Evolutionary conservation across 1,139 yeast genomes (phyloP).

Genomic region (Yamadazyma aaseri): DNA sequence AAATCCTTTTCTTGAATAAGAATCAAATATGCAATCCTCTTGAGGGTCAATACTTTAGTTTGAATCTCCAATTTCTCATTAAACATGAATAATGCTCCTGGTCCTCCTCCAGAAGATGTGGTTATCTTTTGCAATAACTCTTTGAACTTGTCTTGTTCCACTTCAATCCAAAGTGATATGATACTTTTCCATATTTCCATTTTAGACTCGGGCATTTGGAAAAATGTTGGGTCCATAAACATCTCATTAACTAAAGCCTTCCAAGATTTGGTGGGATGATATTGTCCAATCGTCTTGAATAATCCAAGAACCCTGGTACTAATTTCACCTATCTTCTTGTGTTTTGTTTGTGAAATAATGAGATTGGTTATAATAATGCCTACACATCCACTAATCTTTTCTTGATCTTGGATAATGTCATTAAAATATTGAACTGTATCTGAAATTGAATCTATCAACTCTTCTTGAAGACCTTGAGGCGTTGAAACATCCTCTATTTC

Average conservation of each 20-base stretch:
- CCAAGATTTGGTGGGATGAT: constrained; percentile 48
- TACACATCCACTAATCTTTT: constrained; percentile 44
- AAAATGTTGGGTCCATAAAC: constrained; percentile 49
- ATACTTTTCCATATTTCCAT: constrained; percentile 50
- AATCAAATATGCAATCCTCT: constrained; percentile 61
- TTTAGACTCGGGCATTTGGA: constrained; percentile 30
- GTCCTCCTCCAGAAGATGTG: constrained; percentile 46
- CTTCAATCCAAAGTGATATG: constrained; percentile 53
- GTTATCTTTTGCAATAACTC: constrained; percentile 56
- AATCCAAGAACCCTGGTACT: constrained; percentile 37
- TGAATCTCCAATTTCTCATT: constrained; percentile 65
- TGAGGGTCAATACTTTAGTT: constrained; percentile 47
- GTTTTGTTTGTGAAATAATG: constrained; percentile 45
- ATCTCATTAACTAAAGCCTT: constrained; percentile 50
- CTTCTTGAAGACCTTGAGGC: constrained; percentile 26
- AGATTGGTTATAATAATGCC: constrained; percentile 46
- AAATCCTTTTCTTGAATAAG: constrained; percentile 59
- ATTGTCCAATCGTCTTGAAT: constrained; percentile 36
- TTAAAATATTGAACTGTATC: constrained; percentile 41
- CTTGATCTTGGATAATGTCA: constrained; percentile 50
- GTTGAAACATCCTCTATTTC: constrained; percentile 6
- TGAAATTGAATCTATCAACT: constrained; percentile 34
- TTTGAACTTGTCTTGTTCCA: constrained; percentile 48
- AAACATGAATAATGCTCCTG: constrained; percentile 70
- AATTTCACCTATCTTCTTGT: constrained; percentile 31